Evolutionary conservation across 805 yeast genomes (phyloP), one percentile per base, ranked within the genome.

Genomic region (Lipomyces yamadae): DNA sequence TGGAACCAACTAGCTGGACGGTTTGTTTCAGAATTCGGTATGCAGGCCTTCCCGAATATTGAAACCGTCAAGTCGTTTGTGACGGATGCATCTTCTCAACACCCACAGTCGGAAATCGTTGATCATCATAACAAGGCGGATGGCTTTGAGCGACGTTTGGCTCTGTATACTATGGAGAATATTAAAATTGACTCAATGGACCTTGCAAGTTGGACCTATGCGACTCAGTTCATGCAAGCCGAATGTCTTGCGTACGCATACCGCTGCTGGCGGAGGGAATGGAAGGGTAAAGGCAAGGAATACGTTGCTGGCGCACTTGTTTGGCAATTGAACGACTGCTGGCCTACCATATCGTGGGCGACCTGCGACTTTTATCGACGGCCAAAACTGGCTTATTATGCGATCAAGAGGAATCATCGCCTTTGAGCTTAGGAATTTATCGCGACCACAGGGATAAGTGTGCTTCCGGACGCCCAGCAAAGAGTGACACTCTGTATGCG

Each of bases 321-420:
- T 6, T 84, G 87, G 87, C 87, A 84, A 29, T 11, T 63, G 33
- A 83, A 84, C 67, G 86, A 84, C 72, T 82, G 85, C 65, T 83
- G 85, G 83, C 86, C 86, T 1, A 82, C 78, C 1, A 79, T 85
- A 1, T 77, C 82, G n/a, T 84, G 87, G 86, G 75, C 86, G 0
- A 74, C 83, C 35, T 76, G 79, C 24, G 87, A 84, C 69, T 79
- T 72, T 64, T 80, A 75, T 62, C 72, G 72, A 52, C 72, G 81
- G 34, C 84, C 84, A 5, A 84, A 84, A 71, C 70, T 84, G 64
- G 83, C 81, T 0, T 84, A 80, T 71, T 84, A 81, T 70, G 80
- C 85, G 1, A 76, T 83, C 39, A 82, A 81, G 70, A 77, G 86
- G 84, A 81, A 65, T 74, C 78, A 62, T 57, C 72, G n/a, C 72